Evolutionary conservation across 78 protist genomes (phyloP), one percentile per base, ranked within the genome.

Genomic region (Dictyostelium intermedium): DNA sequence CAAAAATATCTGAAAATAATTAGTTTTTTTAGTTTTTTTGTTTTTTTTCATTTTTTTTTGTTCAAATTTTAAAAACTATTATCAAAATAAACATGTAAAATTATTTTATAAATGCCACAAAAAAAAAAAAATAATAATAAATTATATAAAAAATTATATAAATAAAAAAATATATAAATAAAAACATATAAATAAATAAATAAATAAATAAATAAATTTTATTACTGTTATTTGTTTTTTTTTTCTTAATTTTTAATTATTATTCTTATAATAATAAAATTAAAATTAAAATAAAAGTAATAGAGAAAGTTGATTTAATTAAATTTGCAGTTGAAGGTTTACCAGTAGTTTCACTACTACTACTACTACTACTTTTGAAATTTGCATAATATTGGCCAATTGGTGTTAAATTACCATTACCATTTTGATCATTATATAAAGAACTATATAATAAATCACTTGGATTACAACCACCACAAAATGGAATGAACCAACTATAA

Each of bases 401-500:
- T 50, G 85, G 74, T 20, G 85, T 25, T 20, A 81, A 18, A 47
- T 43, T 34, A 25, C 72, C 72, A 34, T 56, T 56, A 30, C 66
- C 85, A 9, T 34, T 32, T 76, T 76, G 82, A 76, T 76, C 39
- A 20, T 56, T 20, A 60, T 43, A 45, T 45, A 53, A 43, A 0
- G 85, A 82, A 11, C 53, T 32, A 14, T 56, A 56, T 45, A 82
- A 32, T 35, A 82, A 69, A 56, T 11, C 74, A 82, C 5, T 30
- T 7, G 70, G 3, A 14, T 4, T 1, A 56, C 85, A 82, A 47
- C 45, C 73, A 30, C 63, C 23, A 70, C 69, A 84, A 27, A 14
- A 84, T 34, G 45, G 81, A 32, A 84, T 10, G 27, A 84, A 84
- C 91, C 91, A 84, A 1, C 81, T 39, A 18, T 84, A 84, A 20